Percentiles rank a stretch among this genome's conserved stretches.
phyloP scores from a whole-genome alignment of 2,329 filamentous ascomycete species.

The Monilinia laxa region DNA sequence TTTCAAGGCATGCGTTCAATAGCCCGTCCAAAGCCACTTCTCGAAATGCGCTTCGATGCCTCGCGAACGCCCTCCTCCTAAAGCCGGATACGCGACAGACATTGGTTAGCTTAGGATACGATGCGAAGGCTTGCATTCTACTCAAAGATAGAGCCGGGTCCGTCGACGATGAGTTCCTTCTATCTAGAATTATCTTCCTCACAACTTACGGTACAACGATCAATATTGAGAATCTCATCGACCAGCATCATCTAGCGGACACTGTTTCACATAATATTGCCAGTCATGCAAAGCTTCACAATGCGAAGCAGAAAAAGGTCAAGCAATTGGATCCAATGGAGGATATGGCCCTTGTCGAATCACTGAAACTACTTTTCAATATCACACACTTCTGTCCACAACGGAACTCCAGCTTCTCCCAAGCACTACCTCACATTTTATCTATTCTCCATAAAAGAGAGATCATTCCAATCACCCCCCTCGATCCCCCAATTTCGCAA shows the following conservation, averaged over 20 bases:
- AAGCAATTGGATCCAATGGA: slow-evolving; percentile 58
- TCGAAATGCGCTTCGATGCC: slow-evolving; percentile 73
- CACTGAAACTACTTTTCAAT: slow-evolving; percentile 86
- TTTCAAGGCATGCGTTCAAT: slow-evolving; percentile 73
- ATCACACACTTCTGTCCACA: slow-evolving; percentile 72
- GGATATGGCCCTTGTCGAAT: slow-evolving; percentile 79
- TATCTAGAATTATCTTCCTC: slow-evolving; percentile 75
- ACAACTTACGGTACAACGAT: slow-evolving; percentile 75
- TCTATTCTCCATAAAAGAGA: slow-evolving; percentile 63
- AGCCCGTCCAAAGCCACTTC: slow-evolving; percentile 61
- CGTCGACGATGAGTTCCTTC: slow-evolving; percentile 82
- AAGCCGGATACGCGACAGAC: slow-evolving; percentile 66
- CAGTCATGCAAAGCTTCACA: slow-evolving; percentile 63
- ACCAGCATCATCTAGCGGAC: slow-evolving; percentile 64
- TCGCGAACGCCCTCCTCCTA: slow-evolving; percentile 82
- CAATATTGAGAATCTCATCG: slow-evolving; percentile 63
- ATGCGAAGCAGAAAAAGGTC: slow-evolving; percentile 34
- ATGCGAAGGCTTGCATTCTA: slow-evolving; percentile 64
- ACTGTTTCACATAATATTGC: slow-evolving; percentile 68
- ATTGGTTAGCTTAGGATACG: slow-evolving; percentile 69
- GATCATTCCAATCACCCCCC: slow-evolving; percentile 60
- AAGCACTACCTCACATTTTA: slow-evolving; percentile 67
- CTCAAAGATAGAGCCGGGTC: slow-evolving; percentile 63
- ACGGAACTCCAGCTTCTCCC: slow-evolving; percentile 60
- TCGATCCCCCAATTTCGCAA: slow-evolving; percentile 69